These are phyloP conservation scores for Ceratobasidium sp. DNA, from an alignment of 1,284 basidiomycete species.

Conservation along the genomic window DNA sequence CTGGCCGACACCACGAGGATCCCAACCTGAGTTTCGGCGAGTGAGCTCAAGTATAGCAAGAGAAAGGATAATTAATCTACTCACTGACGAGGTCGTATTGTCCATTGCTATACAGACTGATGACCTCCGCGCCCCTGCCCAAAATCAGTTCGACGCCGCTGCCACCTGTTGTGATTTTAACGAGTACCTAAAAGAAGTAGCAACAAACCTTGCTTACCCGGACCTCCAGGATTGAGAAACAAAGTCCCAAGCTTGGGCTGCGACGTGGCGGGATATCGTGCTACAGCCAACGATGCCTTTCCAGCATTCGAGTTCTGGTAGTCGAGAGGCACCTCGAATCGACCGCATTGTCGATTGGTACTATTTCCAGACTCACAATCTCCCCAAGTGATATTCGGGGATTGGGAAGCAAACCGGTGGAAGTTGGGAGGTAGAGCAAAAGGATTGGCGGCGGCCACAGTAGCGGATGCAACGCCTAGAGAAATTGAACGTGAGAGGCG, in stretches of 20 bases:
- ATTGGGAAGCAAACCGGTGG: neutral
- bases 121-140: neutral
- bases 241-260: conserved; percentile 34
- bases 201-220: neutral
- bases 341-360: conserved; percentile 8
- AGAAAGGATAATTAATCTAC: neutral
- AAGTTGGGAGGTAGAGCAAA: neutral
- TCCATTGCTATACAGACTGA: neutral
- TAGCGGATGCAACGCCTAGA: neutral
- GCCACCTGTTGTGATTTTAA: neutral
- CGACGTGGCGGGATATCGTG: conserved; percentile 8
- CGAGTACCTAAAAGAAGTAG: no score
- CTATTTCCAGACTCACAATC: neutral
- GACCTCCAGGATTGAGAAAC: conserved; percentile 42
- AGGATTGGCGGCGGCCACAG: neutral
- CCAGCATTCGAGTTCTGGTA: conserved; percentile 29
- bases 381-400: neutral
- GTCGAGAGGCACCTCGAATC: conserved; percentile 43
- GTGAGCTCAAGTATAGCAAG: neutral
- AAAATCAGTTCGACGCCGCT: conserved; percentile 1
- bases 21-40: neutral
- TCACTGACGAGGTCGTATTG: conserved; percentile 20
- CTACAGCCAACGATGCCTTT: conserved; percentile 28
- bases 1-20: conserved; percentile 5
- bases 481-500: neutral